Conservation (phyloP, 345 rosid species). For the Excoecaria cochinchinensis region DNA sequence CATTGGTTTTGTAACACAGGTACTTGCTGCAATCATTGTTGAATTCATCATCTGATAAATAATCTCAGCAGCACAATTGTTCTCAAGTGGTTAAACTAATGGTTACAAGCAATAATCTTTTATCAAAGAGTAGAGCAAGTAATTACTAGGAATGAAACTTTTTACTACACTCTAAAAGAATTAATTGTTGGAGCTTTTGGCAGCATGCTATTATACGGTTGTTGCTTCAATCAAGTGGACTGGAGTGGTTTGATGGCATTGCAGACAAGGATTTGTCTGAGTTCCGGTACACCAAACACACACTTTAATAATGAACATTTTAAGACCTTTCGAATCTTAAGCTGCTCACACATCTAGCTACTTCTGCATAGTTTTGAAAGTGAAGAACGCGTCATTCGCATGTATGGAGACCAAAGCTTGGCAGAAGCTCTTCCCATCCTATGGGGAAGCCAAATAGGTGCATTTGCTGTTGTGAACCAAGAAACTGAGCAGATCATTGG, state of each 20-base stretch:
- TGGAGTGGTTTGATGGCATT: slow-evolving; percentile 47
- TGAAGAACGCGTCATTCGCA: slow-evolving; percentile 24
- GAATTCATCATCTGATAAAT: no score
- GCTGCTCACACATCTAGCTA: background rate
- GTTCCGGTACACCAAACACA: slow-evolving; percentile 19
- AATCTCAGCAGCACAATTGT: no score
- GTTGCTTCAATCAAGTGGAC: slow-evolving; percentile 43
- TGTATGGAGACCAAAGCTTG: slow-evolving; percentile 29
- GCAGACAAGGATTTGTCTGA: slow-evolving; percentile 39
- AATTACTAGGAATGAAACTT: background rate
- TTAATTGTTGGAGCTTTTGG: background rate
- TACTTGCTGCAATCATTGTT: slow-evolving; percentile 1
- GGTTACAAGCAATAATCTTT: background rate
- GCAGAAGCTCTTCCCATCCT: slow-evolving; percentile 34
- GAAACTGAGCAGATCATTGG: slow-evolving; percentile 28
- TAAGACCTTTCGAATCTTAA: background rate
- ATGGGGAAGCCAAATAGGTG: slow-evolving; percentile 26
- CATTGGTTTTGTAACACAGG: slow-evolving; percentile 42
- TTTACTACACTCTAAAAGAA: background rate
- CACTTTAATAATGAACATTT: background rate
- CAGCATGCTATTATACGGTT: slow-evolving; percentile 40
- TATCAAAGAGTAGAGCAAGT: background rate
- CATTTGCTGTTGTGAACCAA: slow-evolving; percentile 22
- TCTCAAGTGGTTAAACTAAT: background rate
- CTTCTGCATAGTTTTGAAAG: slow-evolving; percentile 27